phyloP scores from a whole-genome alignment of 441 rosid genomes.

The Arabidopsis hybrid region DNA sequence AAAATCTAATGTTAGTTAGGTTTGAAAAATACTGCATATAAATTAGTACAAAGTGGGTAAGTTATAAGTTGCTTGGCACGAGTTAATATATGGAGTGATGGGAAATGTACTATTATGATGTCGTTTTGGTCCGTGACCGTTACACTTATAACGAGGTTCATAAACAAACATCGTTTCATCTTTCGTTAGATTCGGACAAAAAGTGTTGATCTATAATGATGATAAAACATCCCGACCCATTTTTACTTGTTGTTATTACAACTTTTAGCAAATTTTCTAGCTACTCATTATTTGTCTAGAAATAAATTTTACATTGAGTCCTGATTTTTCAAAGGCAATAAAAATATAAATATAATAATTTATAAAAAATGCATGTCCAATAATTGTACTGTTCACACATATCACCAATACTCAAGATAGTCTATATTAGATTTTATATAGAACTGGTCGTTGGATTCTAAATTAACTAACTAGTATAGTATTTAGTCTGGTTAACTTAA shows the following conservation, averaged over 20 bases:
- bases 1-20: constrained; percentile 7
- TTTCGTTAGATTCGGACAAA: constrained; percentile 50
- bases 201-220: constrained; percentile 49
- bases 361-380: background rate
- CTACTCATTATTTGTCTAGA: constrained; percentile 28
- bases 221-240: constrained; percentile 40
- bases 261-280: constrained; percentile 39
- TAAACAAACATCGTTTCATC: constrained; percentile 45
- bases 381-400: background rate
- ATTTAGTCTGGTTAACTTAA: background rate
- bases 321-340: background rate
- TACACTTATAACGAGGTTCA: constrained; percentile 48
- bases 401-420: background rate
- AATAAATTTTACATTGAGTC: constrained; percentile 8
- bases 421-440: background rate
- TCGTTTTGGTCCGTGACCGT: constrained; percentile 47
- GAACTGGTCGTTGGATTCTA: background rate
- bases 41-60: constrained; percentile 34
- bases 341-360: background rate
- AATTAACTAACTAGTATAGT: background rate
- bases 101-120: constrained; percentile 44
- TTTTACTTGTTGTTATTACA: constrained; percentile 40
- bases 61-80: constrained; percentile 38
- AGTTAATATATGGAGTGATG: constrained; percentile 42
- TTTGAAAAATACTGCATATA: background rate